Evolutionary conservation across 768 basidiomycete genomes (phyloP), one percentile per base, ranked within the genome.

Genomic region (Gyrodon lividus): DNA sequence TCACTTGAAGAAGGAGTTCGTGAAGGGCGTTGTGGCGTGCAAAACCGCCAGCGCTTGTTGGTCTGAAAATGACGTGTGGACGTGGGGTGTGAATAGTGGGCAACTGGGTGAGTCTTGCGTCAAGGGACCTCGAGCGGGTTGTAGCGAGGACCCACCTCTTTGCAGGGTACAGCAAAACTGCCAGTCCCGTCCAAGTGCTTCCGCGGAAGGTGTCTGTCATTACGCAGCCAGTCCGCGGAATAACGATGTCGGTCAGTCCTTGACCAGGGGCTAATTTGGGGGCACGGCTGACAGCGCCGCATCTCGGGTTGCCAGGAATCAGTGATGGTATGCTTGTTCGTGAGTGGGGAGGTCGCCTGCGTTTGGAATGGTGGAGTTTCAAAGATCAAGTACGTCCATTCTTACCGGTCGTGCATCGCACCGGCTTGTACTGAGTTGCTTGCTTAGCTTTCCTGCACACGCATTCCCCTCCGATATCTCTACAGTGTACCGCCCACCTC

Each of bases 41-140:
- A 87, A 90, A 63, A 83, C 80, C 19, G 87, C 92, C 14, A 93
- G 90, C 13, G 92, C 84, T 5, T 95, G 92, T 68, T 97, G 92
- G 90, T 94, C 92, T 0, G 72, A 72, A 4, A 68, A 66, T 9
- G 73, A 82, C 38, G 79, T 92, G 2, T 94, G 79, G 66, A 92
- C 92, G 0, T 98, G 94, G 94, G 97, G 97, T 0, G 90, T 87
- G 22, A 97, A 98, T 67, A 79, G 77, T 37, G 97, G 97, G 0
- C 97, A 99, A 66, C 77, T 98, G 4, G 95, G 94, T 84, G 54
- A 47, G 77, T 39, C 39, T 44, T 6, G 24, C 9, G 3, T 35
- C 13, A 23, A 35, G 16, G 5, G 43, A 24, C 20, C 16, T 41
- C 22, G 8, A 41, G 23, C 10, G 17, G 14, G n/a, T 31, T 10